Percentiles rank a stretch among this genome's conserved stretches.
Evolutionary conservation across 306 rosid species (phyloP).

Genomic region (Ormosia semicastrata): DNA sequence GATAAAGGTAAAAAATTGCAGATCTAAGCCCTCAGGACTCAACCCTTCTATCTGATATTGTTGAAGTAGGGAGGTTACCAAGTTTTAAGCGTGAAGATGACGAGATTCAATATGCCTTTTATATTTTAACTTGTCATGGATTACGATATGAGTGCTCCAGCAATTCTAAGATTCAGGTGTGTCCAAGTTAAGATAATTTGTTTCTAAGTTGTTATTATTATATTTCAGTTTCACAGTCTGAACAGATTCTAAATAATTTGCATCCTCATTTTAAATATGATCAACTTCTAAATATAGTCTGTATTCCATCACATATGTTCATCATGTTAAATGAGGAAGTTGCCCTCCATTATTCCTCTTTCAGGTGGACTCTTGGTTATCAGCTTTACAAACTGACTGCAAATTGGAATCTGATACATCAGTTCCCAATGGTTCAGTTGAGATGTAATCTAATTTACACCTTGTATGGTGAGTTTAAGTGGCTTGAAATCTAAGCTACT

Average conservation of each 20-base stretch:
- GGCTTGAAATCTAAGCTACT: constrained; percentile 25
- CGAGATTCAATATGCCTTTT: constrained; percentile 65
- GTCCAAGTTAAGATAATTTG: constrained; percentile 19
- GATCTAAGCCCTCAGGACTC: constrained; percentile 47
- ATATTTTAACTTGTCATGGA: constrained; percentile 72
- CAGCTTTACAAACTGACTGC: constrained; percentile 58
- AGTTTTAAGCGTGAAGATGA: constrained; percentile 61
- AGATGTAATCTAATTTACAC: constrained; percentile 15
- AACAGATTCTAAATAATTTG: not conserved
- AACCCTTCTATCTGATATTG: constrained; percentile 55
- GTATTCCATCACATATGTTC: constrained; percentile 16
- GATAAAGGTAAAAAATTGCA: constrained; percentile 28
- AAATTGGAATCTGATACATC: constrained; percentile 47
- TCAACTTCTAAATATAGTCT: not conserved
- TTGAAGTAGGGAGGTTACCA: constrained; percentile 63
- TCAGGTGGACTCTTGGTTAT: constrained; percentile 85
- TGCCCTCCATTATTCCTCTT: constrained; percentile 19
- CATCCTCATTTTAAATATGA: not conserved
- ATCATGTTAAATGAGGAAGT: not conserved
- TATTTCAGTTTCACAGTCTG: constrained; percentile 2
- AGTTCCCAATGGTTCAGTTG: constrained; percentile 31
- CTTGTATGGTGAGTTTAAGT: constrained; percentile 32
- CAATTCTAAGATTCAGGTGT: constrained; percentile 56
- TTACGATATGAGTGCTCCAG: constrained; percentile 85
- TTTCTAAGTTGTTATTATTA: not conserved